Conservation (phyloP, 352 stramenopile species). For the Phytophthora sansomeana region DNA sequence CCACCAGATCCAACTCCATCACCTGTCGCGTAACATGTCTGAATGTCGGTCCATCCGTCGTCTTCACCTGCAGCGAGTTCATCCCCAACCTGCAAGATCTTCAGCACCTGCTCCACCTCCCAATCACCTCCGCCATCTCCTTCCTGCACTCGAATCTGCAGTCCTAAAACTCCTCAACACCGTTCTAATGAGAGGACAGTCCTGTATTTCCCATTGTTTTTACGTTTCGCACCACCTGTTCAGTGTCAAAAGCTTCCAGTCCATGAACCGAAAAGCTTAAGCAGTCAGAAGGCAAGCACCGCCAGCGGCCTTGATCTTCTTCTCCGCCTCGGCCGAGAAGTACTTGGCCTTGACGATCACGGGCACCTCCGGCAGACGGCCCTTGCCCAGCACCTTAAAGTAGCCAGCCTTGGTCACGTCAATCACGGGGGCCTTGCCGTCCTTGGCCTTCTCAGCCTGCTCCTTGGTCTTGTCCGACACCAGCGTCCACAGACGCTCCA, state of each 20-base stretch:
- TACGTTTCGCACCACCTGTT: constrained; percentile 72
- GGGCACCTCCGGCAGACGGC: constrained; percentile 95
- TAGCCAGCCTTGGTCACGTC: constrained; percentile 98
- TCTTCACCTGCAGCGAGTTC: constrained; percentile 40
- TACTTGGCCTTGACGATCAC: constrained; percentile 99
- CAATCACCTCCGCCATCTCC: constrained; percentile 9
- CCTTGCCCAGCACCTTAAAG: constrained; percentile 99
- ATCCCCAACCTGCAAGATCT: constrained; percentile 38
- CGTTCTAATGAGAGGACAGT: constrained; percentile 38
- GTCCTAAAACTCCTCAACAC: background rate
- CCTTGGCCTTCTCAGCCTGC: constrained; percentile 93
- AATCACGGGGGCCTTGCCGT: constrained; percentile 99
- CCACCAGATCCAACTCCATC: constrained; percentile 37
- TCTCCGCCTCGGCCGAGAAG: constrained; percentile 99
- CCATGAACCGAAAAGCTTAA: constrained; percentile 80
- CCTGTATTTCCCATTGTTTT: constrained; percentile 67
- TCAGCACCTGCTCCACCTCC: constrained; percentile 7
- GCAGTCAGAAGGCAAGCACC: constrained; percentile 98
- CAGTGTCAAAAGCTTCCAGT: constrained; percentile 23
- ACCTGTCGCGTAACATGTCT: constrained; percentile 52
- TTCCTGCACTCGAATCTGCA: constrained; percentile 10
- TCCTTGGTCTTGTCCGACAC: constrained; percentile 98
- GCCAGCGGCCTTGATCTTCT: constrained; percentile 99
- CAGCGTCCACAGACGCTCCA: constrained; percentile 99
- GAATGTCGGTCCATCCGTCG: constrained; percentile 3